These are phyloP conservation scores for Moniliophthora roreri DNA, from an alignment of 1,284 basidiomycete species.

Conservation along the genomic window DNA sequence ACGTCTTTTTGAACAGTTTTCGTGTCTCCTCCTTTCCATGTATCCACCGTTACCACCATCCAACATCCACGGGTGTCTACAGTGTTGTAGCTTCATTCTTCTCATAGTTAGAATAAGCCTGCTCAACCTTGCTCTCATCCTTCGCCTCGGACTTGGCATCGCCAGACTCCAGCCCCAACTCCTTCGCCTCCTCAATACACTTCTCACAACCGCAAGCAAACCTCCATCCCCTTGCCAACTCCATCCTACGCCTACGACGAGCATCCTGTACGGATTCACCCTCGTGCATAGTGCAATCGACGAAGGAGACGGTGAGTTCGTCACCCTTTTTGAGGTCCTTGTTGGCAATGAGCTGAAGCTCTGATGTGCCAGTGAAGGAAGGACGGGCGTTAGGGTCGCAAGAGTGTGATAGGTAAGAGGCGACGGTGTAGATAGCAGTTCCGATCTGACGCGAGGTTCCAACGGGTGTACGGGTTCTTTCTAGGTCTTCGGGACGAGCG, in stretches of 20 bases:
- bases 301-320: conserved; percentile 70
- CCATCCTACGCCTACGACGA: conserved; percentile 61
- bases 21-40: too few species aligned
- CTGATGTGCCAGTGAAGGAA: conserved; percentile 62
- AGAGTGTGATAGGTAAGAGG: conserved; percentile 75
- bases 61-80: neutral
- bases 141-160: conserved; percentile 40
- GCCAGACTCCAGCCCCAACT: conserved; percentile 32
- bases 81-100: conserved; percentile 6
- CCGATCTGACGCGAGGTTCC: conserved; percentile 76
- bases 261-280: conserved; percentile 55
- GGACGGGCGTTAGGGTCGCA: conserved; percentile 66
- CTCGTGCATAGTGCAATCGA: conserved; percentile 57
- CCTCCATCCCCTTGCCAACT: conserved; percentile 77
- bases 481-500: conserved; percentile 62
- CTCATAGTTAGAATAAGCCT: conserved; percentile 15
- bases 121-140: conserved; percentile 62
- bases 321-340: conserved; percentile 70
- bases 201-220: conserved; percentile 71
- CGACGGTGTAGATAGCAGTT: conserved; percentile 69
- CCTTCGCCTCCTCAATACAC: conserved; percentile 54
- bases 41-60: neutral
- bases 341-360: conserved; percentile 66
- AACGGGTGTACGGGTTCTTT: conserved; percentile 69
- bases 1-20: too few species aligned